Conservation (phyloP, 495 filamentous ascomycete genomes). For the Aspergillus campestris region DNA sequence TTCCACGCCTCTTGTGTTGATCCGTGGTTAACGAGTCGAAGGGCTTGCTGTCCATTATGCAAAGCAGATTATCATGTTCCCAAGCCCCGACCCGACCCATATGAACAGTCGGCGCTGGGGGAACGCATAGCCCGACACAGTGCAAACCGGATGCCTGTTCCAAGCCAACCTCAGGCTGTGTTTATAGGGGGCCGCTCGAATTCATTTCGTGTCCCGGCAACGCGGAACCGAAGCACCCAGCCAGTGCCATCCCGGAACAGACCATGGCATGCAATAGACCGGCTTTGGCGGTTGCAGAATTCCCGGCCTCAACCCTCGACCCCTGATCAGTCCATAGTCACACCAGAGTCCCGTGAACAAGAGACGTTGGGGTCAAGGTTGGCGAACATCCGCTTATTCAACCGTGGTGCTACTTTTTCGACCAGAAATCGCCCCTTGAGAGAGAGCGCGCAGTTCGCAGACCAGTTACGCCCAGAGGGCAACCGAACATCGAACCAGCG, state of each 20-base stretch:
- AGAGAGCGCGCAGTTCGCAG: not conserved
- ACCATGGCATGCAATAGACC: no score
- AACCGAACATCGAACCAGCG: constrained; percentile 25
- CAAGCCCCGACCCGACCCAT: constrained; percentile 52
- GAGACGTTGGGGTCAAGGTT: no score
- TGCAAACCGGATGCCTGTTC: constrained; percentile 4
- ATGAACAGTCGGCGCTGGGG: constrained; percentile 15
- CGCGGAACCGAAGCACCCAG: no score
- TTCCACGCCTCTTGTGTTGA: constrained; percentile 96
- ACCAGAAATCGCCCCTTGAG: not conserved
- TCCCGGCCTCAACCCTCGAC: no score
- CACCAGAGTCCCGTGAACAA: no score
- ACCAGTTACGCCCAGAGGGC: not conserved
- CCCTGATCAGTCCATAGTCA: no score
- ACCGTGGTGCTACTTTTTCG: not conserved
- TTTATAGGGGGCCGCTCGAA: constrained; percentile 17
- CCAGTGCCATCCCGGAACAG: no score
- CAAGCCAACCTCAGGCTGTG: constrained; percentile 15
- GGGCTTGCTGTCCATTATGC: constrained; percentile 94
- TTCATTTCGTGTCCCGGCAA: constrained; percentile 2
- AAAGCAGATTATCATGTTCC: constrained; percentile 82
- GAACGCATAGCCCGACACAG: constrained; percentile 24
- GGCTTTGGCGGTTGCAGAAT: no score
- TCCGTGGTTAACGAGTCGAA: constrained; percentile 87
- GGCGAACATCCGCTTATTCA: no score